Evolutionary conservation across 2,329 filamentous ascomycete species (phyloP).

Genomic region (Aspergillus sp.): DNA sequence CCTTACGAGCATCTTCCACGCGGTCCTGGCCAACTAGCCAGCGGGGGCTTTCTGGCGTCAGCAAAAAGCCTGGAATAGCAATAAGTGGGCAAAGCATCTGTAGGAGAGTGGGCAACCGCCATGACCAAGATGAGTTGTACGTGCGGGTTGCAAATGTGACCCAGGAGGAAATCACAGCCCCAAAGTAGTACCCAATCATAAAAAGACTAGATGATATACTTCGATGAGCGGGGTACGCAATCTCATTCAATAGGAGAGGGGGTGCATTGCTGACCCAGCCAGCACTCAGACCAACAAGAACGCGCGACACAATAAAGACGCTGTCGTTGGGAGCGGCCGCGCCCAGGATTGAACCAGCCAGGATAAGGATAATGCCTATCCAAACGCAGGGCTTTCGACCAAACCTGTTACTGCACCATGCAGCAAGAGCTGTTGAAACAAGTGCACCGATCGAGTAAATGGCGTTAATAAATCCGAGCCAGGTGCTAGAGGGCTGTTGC

Average conservation of each 20-base stretch:
- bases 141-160: slow-evolving; percentile 25
- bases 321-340: slow-evolving; percentile 21
- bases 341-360: slow-evolving; percentile 25
- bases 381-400: slow-evolving; percentile 35
- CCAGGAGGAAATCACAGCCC: slow-evolving; percentile 28
- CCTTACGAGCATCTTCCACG: slow-evolving; percentile 16
- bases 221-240: slow-evolving; percentile 45
- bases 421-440: slow-evolving; percentile 28
- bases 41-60: slow-evolving; percentile 23
- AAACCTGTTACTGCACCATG: slow-evolving; percentile 35
- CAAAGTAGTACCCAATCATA: slow-evolving; percentile 37
- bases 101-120: slow-evolving; percentile 25
- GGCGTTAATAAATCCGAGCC: slow-evolving; percentile 33
- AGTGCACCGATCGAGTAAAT: slow-evolving; percentile 31
- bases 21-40: slow-evolving; percentile 21
- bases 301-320: slow-evolving; percentile 36
- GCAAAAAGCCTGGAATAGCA: slow-evolving; percentile 17
- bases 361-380: slow-evolving; percentile 24
- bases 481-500: slow-evolving; percentile 26
- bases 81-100: slow-evolving; percentile 19
- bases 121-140: slow-evolving; percentile 21
- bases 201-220: slow-evolving; percentile 35
- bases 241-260: slow-evolving; percentile 45
- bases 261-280: slow-evolving; percentile 34
- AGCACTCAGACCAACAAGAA: slow-evolving; percentile 38